Conservation (phyloP, 2,329 filamentous ascomycete species). For the Colletotrichum horii region DNA sequence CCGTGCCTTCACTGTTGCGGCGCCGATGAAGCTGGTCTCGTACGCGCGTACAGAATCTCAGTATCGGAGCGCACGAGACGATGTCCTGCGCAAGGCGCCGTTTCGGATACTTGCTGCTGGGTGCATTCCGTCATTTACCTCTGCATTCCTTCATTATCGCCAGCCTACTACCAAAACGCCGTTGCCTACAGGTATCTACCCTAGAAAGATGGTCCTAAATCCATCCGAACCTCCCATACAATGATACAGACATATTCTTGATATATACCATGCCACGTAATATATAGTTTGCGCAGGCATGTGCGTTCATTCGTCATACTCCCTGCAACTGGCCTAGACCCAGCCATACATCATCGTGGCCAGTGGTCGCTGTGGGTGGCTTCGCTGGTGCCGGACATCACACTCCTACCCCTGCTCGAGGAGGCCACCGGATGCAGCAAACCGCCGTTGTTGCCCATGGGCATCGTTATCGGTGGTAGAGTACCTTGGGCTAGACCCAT, state of each 20-base stretch:
- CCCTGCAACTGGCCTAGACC: background rate
- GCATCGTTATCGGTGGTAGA: slow-evolving; percentile 9
- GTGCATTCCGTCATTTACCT: background rate
- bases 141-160: background rate
- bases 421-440: slow-evolving; percentile 1
- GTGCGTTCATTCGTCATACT: background rate
- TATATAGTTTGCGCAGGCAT: background rate
- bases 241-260: background rate
- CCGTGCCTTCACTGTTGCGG: background rate
- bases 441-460: background rate
- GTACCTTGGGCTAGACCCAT: background rate
- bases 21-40: background rate
- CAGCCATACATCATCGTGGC: slow-evolving; percentile 2
- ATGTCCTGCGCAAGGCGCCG: background rate
- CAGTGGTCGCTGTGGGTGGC: slow-evolving; percentile 2
- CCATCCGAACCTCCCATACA: background rate
- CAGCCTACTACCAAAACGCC: background rate
- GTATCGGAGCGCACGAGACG: background rate
- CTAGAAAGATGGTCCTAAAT: background rate
- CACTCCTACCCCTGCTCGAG: background rate
- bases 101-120: background rate
- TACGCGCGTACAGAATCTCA: background rate
- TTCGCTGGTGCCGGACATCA: background rate
- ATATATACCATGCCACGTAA: background rate
- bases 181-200: background rate